Base-by-base conservation (phyloP, 225 moss, liverwort and hornwort species). In the Antitrichia curtipendula region DNA sequence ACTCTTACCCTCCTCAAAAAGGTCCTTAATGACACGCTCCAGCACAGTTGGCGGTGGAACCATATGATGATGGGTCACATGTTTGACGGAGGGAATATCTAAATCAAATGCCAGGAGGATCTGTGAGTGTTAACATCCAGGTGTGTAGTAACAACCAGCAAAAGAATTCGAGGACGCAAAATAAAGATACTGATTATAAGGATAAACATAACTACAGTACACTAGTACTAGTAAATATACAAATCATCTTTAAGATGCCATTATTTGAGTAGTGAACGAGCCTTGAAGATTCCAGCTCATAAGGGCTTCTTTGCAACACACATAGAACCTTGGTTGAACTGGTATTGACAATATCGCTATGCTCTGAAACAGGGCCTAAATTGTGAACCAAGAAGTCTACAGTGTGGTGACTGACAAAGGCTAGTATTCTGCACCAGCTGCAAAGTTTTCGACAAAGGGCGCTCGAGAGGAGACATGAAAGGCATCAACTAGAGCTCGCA, bases 41-140 rank as follows among this genome's bases (percentile, higher is more conserved):
- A 96, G 91, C 49, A 95, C 97, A 91, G 95, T 94, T 73, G 97
- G 95, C 87, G 98, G 95, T 80, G 97, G 98, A 87, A 95, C 95
- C 71, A 89, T 91, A 75, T 93, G 94, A 79, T 94, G 90, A 90
- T 98, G 95, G 54, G 93, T 93, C 80, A 97, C 86, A 49, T 97
- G 93, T 75, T 97, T 95, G 89, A 96, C 95, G 65, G 93, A 92
- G 56, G 96, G 83, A 80, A 80, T 87, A 89, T 94, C 94, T 90
- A 93, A 92, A 90, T 76, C 87, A 86, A 87, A 88, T 91, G 78
- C 82, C 75, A 69, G 23, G 59, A 90, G 53, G 50, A 84, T 79
- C 32, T 59, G 66, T 84, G 23, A 75, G 82, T 57, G 49, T n/a
- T 73, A 14, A 87, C 36, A 86, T 62, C 60, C 38, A 80, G 81